A percentile compares a stretch with the other conserved stretches of the same genome.
Conservation (phyloP, 139 green algal genomes). For the Tetraselmis striata region DNA sequence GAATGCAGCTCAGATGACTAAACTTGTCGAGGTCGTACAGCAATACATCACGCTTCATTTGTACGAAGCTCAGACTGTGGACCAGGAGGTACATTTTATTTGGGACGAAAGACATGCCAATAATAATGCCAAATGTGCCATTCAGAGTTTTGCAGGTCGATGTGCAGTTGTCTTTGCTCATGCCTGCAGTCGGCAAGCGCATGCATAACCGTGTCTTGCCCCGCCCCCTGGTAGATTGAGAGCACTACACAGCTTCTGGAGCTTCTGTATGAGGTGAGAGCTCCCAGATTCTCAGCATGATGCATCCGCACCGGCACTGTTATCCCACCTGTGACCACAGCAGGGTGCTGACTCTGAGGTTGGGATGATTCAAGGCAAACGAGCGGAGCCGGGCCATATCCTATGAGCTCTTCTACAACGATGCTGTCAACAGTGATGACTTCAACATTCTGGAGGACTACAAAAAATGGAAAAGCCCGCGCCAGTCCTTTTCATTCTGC, state of each 20-base stretch:
- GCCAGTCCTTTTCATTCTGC: slow-evolving; percentile 54
- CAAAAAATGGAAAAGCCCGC: slow-evolving; percentile 39
- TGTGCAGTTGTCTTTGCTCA: not conserved
- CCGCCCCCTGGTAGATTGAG: slow-evolving; percentile 2
- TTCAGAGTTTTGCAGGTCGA: not conserved
- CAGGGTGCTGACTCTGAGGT: too few species aligned
- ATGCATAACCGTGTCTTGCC: too few species aligned
- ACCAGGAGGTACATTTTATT: slow-evolving; percentile 4
- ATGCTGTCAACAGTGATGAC: slow-evolving; percentile 69
- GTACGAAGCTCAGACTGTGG: slow-evolving; percentile 35
- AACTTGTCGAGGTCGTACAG: slow-evolving; percentile 35
- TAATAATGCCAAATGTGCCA: slow-evolving; percentile 31
- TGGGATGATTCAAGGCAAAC: too few species aligned
- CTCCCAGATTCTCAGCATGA: too few species aligned
- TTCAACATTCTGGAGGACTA: slow-evolving; percentile 74
- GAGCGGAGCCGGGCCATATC: slow-evolving; percentile 20
- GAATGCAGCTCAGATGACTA: not conserved
- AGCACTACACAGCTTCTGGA: slow-evolving; percentile 37
- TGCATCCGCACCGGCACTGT: too few species aligned
- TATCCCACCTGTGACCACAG: too few species aligned
- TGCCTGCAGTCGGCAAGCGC: not conserved
- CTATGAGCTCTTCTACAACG: slow-evolving; percentile 62
- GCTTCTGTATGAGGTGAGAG: slow-evolving; percentile 24
- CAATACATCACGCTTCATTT: slow-evolving; percentile 59
- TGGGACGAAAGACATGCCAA: too few species aligned